phyloP scores from a whole-genome alignment of 305 asterid genomes.

The Plantago rigida region DNA sequence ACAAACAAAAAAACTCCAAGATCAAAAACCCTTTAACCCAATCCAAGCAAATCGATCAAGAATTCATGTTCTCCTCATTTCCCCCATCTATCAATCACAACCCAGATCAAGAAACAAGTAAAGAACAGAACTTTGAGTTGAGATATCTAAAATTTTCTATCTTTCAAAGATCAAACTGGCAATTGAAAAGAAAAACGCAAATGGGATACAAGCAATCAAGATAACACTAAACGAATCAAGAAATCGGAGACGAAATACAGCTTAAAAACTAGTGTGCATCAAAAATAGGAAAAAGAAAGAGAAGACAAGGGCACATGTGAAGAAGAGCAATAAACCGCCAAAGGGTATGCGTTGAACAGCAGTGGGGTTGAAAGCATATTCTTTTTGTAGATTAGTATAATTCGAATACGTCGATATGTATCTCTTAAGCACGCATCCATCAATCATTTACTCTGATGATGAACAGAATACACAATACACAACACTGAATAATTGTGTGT shows the following conservation, averaged over 20 bases:
- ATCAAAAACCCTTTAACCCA: conserved; percentile 13
- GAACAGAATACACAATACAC: no score
- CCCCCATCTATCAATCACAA: conserved; percentile 10
- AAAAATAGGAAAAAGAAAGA: conserved; percentile 17
- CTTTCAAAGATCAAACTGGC: not conserved
- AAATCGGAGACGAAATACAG: conserved; percentile 17
- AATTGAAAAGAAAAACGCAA: not conserved
- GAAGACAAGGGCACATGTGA: conserved; percentile 34
- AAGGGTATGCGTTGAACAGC: conserved; percentile 33
- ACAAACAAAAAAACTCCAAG: conserved; percentile 22
- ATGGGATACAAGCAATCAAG: conserved; percentile 1
- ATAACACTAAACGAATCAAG: not conserved
- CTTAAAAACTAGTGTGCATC: conserved; percentile 26
- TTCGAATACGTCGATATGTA: conserved; percentile 41
- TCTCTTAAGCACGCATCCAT: conserved; percentile 27
- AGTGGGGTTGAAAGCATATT: conserved; percentile 50
- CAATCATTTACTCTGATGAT: conserved; percentile 14
- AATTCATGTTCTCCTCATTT: conserved; percentile 2
- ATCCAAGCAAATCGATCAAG: conserved; percentile 23
- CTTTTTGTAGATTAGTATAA: conserved; percentile 30
- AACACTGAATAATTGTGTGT: no score
- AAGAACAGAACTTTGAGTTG: conserved; percentile 22
- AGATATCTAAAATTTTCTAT: not conserved
- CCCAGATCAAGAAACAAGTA: conserved; percentile 39
- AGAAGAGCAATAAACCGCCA: conserved; percentile 54